These are phyloP conservation scores for Escallonia herrerae DNA, from an alignment of 129 eudicot genomes.

Conservation along the genomic window DNA sequence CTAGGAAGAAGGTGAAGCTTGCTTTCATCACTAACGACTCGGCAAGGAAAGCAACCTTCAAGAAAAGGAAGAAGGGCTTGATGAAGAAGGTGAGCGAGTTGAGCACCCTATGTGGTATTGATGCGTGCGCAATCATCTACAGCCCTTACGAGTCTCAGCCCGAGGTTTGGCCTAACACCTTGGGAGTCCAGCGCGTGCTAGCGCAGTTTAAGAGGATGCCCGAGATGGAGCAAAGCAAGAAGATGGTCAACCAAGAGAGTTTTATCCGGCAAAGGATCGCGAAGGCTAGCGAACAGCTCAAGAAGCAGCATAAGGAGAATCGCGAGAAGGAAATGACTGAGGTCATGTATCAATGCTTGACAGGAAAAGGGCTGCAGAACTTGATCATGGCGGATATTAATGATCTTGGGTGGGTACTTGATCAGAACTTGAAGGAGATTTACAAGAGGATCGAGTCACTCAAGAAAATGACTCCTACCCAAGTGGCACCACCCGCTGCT, in stretches of 20 bases:
- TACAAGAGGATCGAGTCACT: conserved; percentile 15
- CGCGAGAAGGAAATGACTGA: conserved; percentile 16
- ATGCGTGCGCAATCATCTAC: conserved; percentile 17
- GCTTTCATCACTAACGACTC: conserved; percentile 26
- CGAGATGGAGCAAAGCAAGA: conserved; percentile 10
- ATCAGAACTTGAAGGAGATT: conserved; percentile 18
- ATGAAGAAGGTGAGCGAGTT: conserved; percentile 23
- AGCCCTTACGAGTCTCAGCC: conserved; percentile 14
- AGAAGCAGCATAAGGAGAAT: conserved; percentile 20
- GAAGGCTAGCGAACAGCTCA: conserved; percentile 15
- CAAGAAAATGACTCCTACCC: conserved; percentile 8
- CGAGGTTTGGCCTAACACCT: conserved; percentile 19
- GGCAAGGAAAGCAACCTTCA: conserved; percentile 20
- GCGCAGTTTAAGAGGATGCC: conserved; percentile 20
- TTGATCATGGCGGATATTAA: conserved; percentile 10
- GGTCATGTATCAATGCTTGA: conserved; percentile 20
- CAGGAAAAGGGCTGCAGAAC: conserved; percentile 5
- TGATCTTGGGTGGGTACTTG: conserved; percentile 19
- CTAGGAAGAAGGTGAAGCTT: conserved; percentile 13
- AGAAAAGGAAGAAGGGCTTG: conserved; percentile 24
- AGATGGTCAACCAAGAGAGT: conserved; percentile 24
- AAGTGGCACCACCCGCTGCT: not conserved
- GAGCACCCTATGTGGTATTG: conserved; percentile 14
- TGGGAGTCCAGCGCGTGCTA: conserved; percentile 11
- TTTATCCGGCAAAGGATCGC: conserved; percentile 15